Evolutionary conservation across 2,329 filamentous ascomycete species (phyloP).

Genomic region (Fusarium ambrosium): DNA sequence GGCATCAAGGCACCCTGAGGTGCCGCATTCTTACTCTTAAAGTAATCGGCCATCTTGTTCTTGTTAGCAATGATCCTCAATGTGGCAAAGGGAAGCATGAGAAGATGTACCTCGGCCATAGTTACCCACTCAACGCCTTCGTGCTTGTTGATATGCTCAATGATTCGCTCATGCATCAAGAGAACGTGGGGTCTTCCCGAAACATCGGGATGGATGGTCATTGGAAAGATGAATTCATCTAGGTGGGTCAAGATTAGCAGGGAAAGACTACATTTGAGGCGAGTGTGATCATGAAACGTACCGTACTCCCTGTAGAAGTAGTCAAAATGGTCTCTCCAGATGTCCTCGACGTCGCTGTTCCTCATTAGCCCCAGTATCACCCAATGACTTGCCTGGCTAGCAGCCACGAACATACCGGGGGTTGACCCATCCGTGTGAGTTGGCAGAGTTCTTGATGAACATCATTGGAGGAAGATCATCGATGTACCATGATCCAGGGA

Average conservation of each 20-base stretch:
- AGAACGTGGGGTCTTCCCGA: constrained; percentile 79
- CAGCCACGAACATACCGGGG: constrained; percentile 49
- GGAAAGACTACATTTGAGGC: background rate
- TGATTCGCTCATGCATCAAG: constrained; percentile 76
- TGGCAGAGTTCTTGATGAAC: constrained; percentile 75
- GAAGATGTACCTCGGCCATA: constrained; percentile 66
- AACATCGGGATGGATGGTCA: constrained; percentile 83
- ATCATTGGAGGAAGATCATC: constrained; percentile 78
- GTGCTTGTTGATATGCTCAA: constrained; percentile 76
- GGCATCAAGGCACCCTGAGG: constrained; percentile 73
- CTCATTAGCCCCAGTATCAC: too few relatives aligned
- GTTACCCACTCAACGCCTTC: constrained; percentile 75
- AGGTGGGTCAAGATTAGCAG: background rate
- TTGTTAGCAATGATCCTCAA: background rate
- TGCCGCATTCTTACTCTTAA: constrained; percentile 74
- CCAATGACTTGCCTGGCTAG: background rate
- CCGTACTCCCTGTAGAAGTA: constrained; percentile 82
- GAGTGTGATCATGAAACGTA: background rate
- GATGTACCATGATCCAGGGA: constrained; percentile 72
- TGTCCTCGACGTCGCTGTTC: constrained; percentile 68
- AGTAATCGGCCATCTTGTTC: constrained; percentile 73
- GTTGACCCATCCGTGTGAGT: constrained; percentile 72
- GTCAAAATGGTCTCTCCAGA: constrained; percentile 76
- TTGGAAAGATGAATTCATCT: constrained; percentile 80
- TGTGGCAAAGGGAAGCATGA: background rate